A percentile compares a stretch with the other conserved stretches of the same genome.
Evolutionary conservation across 345 rosid species (phyloP).

Genomic region (Moricandia arvensis): DNA sequence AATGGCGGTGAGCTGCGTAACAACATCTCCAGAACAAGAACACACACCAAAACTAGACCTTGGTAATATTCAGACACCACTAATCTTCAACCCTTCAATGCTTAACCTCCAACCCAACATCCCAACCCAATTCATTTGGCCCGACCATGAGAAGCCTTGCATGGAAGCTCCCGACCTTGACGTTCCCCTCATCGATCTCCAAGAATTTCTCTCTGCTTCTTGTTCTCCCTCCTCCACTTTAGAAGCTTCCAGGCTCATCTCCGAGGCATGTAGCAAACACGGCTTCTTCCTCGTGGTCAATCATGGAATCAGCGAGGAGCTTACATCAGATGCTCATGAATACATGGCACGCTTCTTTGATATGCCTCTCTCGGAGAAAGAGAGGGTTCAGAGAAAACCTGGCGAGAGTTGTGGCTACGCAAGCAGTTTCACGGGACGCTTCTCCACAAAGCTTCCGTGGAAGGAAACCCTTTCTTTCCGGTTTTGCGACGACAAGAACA

Average conservation of each 20-base stretch:
- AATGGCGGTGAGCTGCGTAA: slow-evolving; percentile 47
- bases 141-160: slow-evolving; percentile 70
- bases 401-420: slow-evolving; percentile 95
- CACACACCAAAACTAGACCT: slow-evolving; percentile 32
- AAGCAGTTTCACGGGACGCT: slow-evolving; percentile 91
- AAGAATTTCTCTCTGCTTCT: slow-evolving; percentile 41
- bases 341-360: slow-evolving; percentile 66
- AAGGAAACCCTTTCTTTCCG: slow-evolving; percentile 91
- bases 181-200: slow-evolving; percentile 75
- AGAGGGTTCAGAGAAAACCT: slow-evolving; percentile 61
- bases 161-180: slow-evolving; percentile 52
- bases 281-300: slow-evolving; percentile 89
- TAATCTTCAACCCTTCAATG: slow-evolving; percentile 70
- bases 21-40: slow-evolving; percentile 33
- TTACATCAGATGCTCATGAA: slow-evolving; percentile 62
- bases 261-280: slow-evolving; percentile 73
- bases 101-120: slow-evolving; percentile 48
- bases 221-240: slow-evolving; percentile 35
- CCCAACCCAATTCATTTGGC: slow-evolving; percentile 89
- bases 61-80: slow-evolving; percentile 37
- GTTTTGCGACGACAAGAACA: slow-evolving; percentile 47
- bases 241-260: slow-evolving; percentile 63
- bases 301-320: slow-evolving; percentile 67
- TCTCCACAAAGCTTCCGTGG: slow-evolving; percentile 93
- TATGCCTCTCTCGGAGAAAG: slow-evolving; percentile 65